phyloP scores from a whole-genome alignment of 1,284 basidiomycete species.

The Marasmius sp. region DNA sequence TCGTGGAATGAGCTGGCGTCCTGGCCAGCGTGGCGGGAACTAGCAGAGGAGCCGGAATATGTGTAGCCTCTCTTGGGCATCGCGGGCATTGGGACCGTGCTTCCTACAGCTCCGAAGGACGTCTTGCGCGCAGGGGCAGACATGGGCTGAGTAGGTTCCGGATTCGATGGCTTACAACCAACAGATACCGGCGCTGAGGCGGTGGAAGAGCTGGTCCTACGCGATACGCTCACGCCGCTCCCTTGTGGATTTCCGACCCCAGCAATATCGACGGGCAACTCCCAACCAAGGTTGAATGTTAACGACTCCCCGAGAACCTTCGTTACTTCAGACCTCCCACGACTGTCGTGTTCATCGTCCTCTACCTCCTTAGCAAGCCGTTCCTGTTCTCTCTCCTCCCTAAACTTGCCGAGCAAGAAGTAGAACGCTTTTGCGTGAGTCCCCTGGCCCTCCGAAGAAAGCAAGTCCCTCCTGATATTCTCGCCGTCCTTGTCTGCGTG shows the following conservation, averaged over 20 bases:
- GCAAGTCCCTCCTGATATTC: constrained; percentile 62
- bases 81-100: constrained; percentile 12
- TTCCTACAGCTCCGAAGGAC: background rate
- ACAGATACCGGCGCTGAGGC: background rate
- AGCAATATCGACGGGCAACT: constrained; percentile 23
- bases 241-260: background rate
- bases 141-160: background rate
- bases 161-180: background rate
- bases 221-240: background rate
- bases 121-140: background rate
- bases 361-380: constrained; percentile 28
- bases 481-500: constrained; percentile 53
- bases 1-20: no score
- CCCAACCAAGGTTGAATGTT: constrained; percentile 36
- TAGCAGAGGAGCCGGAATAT: constrained; percentile 13
- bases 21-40: background rate
- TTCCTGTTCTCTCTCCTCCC: constrained; percentile 75
- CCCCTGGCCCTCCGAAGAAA: constrained; percentile 62
- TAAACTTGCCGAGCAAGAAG: constrained; percentile 81
- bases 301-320: constrained; percentile 15
- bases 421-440: constrained; percentile 93
- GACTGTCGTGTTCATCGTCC: background rate
- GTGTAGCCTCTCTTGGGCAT: constrained; percentile 36
- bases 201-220: background rate
- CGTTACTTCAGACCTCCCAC: background rate